Conservation (phyloP, 169 alveolate genomes). For the Theileria equi region DNA sequence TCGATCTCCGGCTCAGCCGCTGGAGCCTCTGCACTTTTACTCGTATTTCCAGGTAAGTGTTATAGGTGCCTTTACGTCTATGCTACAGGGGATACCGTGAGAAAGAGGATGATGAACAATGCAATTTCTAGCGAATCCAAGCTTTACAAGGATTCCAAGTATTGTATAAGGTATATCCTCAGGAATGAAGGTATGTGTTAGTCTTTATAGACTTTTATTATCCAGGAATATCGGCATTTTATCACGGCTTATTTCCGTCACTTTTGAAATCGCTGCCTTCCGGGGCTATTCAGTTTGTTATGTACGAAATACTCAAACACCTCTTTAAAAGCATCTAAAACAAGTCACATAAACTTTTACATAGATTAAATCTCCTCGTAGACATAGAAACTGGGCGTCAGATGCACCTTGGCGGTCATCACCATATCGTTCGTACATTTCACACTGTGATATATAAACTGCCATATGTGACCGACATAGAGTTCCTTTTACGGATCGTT, state of each 20-base stretch:
- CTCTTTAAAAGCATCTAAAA: slow-evolving; percentile 31
- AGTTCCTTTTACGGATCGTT: no score
- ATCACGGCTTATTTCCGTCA: slow-evolving; percentile 81
- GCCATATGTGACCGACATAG: no score
- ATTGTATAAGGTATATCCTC: slow-evolving; percentile 69
- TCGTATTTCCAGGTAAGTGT: slow-evolving; percentile 65
- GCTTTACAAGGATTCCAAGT: slow-evolving; percentile 70
- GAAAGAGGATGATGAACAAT: slow-evolving; percentile 84
- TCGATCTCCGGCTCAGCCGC: slow-evolving; percentile 65
- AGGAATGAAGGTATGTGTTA: slow-evolving; percentile 62
- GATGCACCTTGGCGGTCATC: no score
- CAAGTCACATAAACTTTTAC: not conserved
- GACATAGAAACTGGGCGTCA: no score
- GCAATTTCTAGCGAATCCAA: slow-evolving; percentile 77
- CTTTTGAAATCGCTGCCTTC: slow-evolving; percentile 81
- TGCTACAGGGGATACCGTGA: slow-evolving; percentile 80
- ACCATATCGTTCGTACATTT: no score
- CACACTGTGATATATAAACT: no score
- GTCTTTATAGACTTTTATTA: not conserved
- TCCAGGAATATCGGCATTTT: slow-evolving; percentile 73
- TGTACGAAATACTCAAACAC: slow-evolving; percentile 78
- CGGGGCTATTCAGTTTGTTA: slow-evolving; percentile 83
- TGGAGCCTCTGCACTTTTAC: slow-evolving; percentile 58
- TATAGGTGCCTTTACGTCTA: slow-evolving; percentile 64
- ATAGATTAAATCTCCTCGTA: no score